A percentile compares a stretch with the other conserved stretches of the same genome.
These are phyloP conservation scores for Leccinum sublutescens DNA, from an alignment of 768 basidiomycete species.

Conservation along the genomic window DNA sequence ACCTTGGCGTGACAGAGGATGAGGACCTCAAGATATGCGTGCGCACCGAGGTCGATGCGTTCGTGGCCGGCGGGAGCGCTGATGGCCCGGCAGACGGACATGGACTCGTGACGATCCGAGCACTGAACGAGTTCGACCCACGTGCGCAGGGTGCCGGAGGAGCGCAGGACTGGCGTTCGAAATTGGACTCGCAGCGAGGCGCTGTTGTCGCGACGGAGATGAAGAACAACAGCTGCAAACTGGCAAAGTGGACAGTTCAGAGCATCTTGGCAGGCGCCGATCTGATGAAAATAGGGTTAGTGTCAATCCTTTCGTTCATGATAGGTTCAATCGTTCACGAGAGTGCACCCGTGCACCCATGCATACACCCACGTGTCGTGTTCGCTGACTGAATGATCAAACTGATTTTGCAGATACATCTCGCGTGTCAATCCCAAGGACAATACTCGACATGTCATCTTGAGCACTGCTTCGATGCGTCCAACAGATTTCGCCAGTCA, in stretches of 20 bases:
- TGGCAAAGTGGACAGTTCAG: constrained; percentile 97
- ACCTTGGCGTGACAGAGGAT: constrained; percentile 85
- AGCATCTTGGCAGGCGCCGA: constrained; percentile 94
- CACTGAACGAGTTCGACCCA: constrained; percentile 96
- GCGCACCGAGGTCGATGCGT: constrained; percentile 96
- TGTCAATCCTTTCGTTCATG: constrained; percentile 12
- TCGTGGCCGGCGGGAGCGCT: constrained; percentile 47
- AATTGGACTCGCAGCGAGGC: constrained; percentile 93
- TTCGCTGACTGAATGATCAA: constrained; percentile 12
- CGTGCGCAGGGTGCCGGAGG: constrained; percentile 88
- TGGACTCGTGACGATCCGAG: constrained; percentile 86
- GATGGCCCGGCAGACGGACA: constrained; percentile 66
- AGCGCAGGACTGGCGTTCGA: constrained; percentile 98
- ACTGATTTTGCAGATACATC: constrained; percentile 66
- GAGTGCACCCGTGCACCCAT: neutral
- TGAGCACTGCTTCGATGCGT: constrained; percentile 93
- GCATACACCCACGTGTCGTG: neutral
- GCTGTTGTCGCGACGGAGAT: constrained; percentile 99
- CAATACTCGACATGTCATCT: constrained; percentile 91
- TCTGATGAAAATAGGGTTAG: constrained; percentile 94
- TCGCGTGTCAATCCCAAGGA: constrained; percentile 93
- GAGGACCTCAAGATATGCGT: constrained; percentile 91
- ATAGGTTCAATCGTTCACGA: neutral
- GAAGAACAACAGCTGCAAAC: constrained; percentile 99
- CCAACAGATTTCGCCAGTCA: constrained; percentile 93